Conservation (phyloP, 108 stramenopile species). For the Cyclostephanos tholiformis region DNA sequence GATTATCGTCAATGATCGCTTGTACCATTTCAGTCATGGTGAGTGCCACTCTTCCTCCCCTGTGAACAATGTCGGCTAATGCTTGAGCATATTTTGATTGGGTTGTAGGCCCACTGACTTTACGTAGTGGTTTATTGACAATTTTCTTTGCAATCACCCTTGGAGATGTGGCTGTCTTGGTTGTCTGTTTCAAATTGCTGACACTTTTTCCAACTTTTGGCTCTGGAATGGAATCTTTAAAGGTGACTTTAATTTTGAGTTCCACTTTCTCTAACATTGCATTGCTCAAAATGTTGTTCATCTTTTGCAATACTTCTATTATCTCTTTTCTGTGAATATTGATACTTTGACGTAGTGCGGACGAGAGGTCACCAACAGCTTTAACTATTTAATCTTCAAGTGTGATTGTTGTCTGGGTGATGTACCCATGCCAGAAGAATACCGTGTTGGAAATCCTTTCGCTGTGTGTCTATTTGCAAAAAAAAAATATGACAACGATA, state of each 20-base stretch:
- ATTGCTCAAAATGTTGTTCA: no score
- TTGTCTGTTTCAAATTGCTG: no score
- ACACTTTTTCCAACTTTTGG: no score
- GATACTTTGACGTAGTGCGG: background rate
- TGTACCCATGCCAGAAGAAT: background rate
- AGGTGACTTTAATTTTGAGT: background rate
- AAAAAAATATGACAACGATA: background rate
- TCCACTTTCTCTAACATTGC: no score
- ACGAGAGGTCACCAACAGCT: background rate
- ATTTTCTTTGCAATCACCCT: no score
- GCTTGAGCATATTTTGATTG: no score
- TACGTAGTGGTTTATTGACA: no score
- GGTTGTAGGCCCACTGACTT: no score
- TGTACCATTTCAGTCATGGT: no score
- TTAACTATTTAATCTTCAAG: background rate
- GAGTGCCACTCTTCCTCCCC: background rate
- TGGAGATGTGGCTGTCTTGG: no score
- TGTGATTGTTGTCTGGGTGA: constrained; percentile 2
- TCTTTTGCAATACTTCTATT: background rate
- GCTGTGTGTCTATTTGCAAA: background rate
- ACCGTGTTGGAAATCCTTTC: constrained; percentile 5
- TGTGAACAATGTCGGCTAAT: background rate
- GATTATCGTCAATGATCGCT: no score
- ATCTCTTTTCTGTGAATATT: background rate
- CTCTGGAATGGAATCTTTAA: background rate